Evolutionary conservation across 2,329 filamentous ascomycete genomes (phyloP).

Genomic region (Paracorniculantispora psalliotae): DNA sequence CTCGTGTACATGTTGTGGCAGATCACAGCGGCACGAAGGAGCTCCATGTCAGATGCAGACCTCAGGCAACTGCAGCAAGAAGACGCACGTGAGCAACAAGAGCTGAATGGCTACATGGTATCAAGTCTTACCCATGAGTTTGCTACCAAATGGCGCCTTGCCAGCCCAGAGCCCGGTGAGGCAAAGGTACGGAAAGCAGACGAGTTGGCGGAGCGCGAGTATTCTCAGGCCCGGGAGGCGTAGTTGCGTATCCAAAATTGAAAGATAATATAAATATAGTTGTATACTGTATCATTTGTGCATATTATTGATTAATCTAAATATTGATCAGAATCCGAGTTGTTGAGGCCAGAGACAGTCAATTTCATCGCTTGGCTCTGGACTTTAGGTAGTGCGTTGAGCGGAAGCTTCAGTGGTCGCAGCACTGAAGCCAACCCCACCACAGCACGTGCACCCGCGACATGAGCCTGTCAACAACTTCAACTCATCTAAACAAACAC

Average conservation of each 20-base stretch:
- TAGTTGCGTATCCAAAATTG: background rate
- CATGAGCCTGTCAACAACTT: background rate
- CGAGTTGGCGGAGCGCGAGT: background rate
- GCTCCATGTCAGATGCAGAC: background rate
- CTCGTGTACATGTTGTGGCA: conserved; percentile 90
- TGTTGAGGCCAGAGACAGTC: too few species aligned
- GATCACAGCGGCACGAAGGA: conserved; percentile 68
- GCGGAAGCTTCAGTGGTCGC: background rate
- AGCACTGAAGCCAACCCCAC: background rate
- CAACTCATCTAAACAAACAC: background rate
- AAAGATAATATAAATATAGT: background rate
- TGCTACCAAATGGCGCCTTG: background rate
- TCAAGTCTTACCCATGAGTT: background rate
- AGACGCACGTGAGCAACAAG: background rate
- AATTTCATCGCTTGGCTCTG: too few species aligned
- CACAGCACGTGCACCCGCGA: conserved; percentile 8
- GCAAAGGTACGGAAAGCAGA: background rate
- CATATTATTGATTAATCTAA: background rate
- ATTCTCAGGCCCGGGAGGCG: background rate
- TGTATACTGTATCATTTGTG: background rate
- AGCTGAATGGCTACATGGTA: background rate
- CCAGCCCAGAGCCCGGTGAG: background rate
- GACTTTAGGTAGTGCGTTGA: background rate
- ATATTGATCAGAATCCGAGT: too few species aligned
- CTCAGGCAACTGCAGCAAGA: background rate